Percentiles rank a stretch among this genome's conserved stretches.
phyloP scores from a whole-genome alignment of 768 basidiomycete genomes.

The Lactarius indigo region DNA sequence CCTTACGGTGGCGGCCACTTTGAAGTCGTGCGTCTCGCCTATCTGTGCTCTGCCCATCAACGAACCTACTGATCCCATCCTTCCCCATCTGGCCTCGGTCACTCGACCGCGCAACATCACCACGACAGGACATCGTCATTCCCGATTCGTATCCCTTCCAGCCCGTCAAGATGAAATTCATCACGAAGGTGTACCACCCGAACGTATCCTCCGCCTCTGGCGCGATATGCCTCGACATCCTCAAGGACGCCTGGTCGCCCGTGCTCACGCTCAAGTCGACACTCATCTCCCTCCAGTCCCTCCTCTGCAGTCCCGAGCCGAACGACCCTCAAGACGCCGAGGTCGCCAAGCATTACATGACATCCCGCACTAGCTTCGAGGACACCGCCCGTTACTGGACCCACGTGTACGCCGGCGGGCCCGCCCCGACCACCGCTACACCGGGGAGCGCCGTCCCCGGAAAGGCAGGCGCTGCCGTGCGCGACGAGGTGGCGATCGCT shows the following conservation, averaged over 20 bases:
- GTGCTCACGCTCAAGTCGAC: slow-evolving; percentile 96
- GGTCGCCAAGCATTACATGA: slow-evolving; percentile 95
- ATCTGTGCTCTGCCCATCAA: background rate
- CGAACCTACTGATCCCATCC: background rate
- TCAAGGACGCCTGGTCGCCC: slow-evolving; percentile 91
- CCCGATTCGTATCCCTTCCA: slow-evolving; percentile 91
- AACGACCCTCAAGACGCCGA: slow-evolving; percentile 98
- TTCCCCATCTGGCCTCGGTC: background rate
- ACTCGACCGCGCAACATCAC: slow-evolving; percentile 4
- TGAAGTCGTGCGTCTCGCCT: slow-evolving; percentile 66
- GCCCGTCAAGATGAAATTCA: slow-evolving; percentile 98
- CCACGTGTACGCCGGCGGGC: slow-evolving; percentile 82
- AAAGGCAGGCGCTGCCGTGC: slow-evolving; percentile 28
- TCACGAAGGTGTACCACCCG: slow-evolving; percentile 95
- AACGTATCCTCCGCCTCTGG: slow-evolving; percentile 93
- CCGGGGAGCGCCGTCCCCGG: slow-evolving; percentile 1
- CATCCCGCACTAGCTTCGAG: slow-evolving; percentile 82
- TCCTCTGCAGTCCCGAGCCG: slow-evolving; percentile 91
- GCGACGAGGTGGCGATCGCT: slow-evolving; percentile 59
- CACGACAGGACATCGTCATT: slow-evolving; percentile 81
- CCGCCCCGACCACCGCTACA: slow-evolving; percentile 34
- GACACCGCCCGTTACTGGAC: slow-evolving; percentile 95
- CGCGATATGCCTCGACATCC: slow-evolving; percentile 89
- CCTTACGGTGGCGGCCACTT: slow-evolving; percentile 92
- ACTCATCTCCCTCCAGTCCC: slow-evolving; percentile 88